Conservation (phyloP, 306 rosid species). For the Trifolium subterraneum region DNA sequence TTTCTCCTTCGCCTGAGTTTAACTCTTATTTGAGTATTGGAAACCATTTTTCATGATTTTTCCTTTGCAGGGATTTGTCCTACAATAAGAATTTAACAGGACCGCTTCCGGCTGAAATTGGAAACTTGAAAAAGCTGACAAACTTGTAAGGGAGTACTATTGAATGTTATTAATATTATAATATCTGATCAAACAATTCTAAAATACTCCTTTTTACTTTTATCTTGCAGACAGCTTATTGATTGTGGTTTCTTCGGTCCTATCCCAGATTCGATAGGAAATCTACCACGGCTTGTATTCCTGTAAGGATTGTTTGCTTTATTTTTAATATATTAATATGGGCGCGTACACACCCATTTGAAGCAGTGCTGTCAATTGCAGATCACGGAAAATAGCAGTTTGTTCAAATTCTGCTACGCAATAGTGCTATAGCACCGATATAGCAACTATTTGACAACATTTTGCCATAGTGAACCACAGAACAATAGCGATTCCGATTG, state of each 20-base stretch:
- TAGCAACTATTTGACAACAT: background rate
- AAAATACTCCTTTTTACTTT: slow-evolving; percentile 25
- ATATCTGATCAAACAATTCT: slow-evolving; percentile 31
- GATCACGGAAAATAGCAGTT: no score
- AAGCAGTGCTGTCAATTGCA: background rate
- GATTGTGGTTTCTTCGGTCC: slow-evolving; percentile 67
- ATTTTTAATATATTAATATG: background rate
- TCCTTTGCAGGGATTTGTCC: slow-evolving; percentile 65
- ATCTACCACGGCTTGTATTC: slow-evolving; percentile 51
- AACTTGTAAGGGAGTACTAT: slow-evolving; percentile 52
- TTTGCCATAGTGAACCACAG: background rate
- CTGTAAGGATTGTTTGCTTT: slow-evolving; percentile 56
- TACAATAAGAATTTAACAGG: slow-evolving; percentile 58
- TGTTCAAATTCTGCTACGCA: background rate
- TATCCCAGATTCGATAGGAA: slow-evolving; percentile 70
- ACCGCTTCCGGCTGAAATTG: slow-evolving; percentile 55
- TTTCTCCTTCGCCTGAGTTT: background rate
- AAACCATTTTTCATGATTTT: slow-evolving; percentile 35
- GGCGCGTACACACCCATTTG: background rate
- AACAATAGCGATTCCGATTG: background rate
- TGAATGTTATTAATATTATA: slow-evolving; percentile 20
- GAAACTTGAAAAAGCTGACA: slow-evolving; percentile 57
- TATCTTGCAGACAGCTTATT: slow-evolving; percentile 57
- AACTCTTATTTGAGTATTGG: slow-evolving; percentile 11
- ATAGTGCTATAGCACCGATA: background rate